Evolutionary conservation across 345 rosid species (phyloP).

Genomic region (Pugionium dolabratum): DNA sequence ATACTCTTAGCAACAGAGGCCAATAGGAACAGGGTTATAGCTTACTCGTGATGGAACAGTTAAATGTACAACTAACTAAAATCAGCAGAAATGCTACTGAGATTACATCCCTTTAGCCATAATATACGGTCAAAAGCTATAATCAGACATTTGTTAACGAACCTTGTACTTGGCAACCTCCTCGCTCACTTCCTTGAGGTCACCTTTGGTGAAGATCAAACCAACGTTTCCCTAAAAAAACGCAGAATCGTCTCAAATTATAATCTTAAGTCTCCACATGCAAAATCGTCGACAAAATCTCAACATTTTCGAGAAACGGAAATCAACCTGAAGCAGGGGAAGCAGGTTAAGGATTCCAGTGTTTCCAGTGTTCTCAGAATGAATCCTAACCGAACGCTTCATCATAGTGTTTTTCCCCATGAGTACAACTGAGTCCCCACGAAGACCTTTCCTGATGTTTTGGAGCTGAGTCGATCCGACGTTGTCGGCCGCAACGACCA

Average conservation of each 20-base stretch:
- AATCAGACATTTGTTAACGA: neutral
- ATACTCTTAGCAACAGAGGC: neutral
- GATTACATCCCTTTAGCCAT: neutral
- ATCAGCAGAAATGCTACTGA: neutral
- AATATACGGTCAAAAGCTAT: neutral
- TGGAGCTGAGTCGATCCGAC: conserved; percentile 90
- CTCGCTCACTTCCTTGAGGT: conserved; percentile 87
- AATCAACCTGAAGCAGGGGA: conserved; percentile 78
- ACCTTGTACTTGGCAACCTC: conserved; percentile 96
- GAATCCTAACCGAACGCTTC: conserved; percentile 80
- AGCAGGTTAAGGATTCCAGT: conserved; percentile 54
- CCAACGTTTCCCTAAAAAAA: conserved; percentile 76
- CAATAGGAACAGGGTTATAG: too few species aligned
- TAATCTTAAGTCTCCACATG: neutral
- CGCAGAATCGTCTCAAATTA: neutral
- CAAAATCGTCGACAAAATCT: neutral
- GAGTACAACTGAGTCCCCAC: conserved; percentile 77
- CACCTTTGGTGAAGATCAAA: conserved; percentile 86
- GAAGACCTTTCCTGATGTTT: conserved; percentile 72
- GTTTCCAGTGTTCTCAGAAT: conserved; percentile 74
- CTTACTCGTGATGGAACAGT: neutral
- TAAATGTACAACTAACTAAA: neutral
- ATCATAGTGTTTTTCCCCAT: conserved; percentile 98
- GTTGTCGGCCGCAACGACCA: conserved; percentile 74
- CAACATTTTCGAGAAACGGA: neutral